Percentiles rank a stretch among this genome's conserved stretches.
Conservation (phyloP, 108 stramenopile species). For the Skeletonema menzelii region DNA sequence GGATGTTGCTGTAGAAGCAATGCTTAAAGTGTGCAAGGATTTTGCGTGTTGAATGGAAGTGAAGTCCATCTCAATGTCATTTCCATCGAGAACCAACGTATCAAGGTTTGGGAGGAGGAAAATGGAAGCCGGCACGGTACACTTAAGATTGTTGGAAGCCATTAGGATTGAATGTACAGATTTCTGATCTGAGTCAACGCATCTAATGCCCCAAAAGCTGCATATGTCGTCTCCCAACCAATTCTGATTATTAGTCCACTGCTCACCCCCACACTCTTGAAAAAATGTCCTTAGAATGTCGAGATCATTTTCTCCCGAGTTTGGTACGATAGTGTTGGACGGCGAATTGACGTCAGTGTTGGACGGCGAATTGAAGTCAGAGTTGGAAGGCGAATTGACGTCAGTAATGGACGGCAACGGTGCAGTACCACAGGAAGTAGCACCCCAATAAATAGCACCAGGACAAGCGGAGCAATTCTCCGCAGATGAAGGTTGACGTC, state of each 20-base stretch:
- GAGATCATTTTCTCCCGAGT: neutral
- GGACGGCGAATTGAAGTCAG: too few species aligned
- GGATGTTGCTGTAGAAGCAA: slow-evolving; percentile 57
- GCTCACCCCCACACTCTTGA: slow-evolving; percentile 52
- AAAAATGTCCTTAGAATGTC: slow-evolving; percentile 50
- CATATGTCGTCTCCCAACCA: slow-evolving; percentile 68
- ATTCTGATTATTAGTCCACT: slow-evolving; percentile 53
- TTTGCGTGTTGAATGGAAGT: slow-evolving; percentile 64
- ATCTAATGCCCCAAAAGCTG: slow-evolving; percentile 67
- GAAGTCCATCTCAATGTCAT: slow-evolving; percentile 63
- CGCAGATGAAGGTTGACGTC: slow-evolving; percentile 40
- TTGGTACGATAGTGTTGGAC: too few species aligned
- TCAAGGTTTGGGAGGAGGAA: slow-evolving; percentile 63
- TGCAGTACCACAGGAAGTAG: slow-evolving; percentile 41
- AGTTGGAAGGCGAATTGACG: too few species aligned
- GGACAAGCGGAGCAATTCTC: slow-evolving; percentile 51
- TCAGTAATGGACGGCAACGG: neutral
- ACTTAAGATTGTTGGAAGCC: slow-evolving; percentile 65
- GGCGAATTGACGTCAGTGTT: neutral
- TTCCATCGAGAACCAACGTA: slow-evolving; percentile 64
- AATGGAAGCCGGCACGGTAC: slow-evolving; percentile 57
- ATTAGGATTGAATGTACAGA: slow-evolving; percentile 59
- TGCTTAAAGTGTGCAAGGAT: slow-evolving; percentile 45
- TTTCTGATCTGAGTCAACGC: slow-evolving; percentile 27
- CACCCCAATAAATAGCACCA: slow-evolving; percentile 50